These are phyloP conservation scores for Exophiala spinifera DNA, from an alignment of 2,329 filamentous ascomycete genomes.

Conservation along the genomic window DNA sequence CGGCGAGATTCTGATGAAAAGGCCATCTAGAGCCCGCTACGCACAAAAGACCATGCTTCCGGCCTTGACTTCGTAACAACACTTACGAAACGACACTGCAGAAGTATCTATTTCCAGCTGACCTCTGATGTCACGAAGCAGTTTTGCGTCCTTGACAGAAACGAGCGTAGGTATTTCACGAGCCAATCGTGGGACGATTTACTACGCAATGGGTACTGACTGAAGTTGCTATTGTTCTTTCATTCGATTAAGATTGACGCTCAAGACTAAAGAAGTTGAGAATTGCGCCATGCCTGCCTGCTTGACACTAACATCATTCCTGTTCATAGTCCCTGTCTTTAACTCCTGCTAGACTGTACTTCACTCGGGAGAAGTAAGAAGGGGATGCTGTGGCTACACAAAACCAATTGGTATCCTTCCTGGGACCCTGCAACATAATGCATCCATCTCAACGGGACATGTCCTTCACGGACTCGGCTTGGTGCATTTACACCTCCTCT, in stretches of 20 bases:
- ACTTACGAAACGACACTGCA: no score
- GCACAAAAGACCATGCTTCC: no score
- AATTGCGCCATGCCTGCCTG: slow-evolving; percentile 85
- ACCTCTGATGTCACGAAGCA: no score
- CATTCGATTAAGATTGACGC: slow-evolving; percentile 47
- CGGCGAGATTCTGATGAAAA: no score
- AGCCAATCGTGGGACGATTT: neutral
- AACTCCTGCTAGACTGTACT: neutral
- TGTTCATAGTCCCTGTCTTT: slow-evolving; percentile 4
- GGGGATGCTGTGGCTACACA: slow-evolving; percentile 13
- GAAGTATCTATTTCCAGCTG: no score
- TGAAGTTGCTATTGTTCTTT: neutral
- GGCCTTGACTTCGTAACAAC: no score
- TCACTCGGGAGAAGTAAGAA: slow-evolving; percentile 10
- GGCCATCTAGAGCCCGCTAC: no score
- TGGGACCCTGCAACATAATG: slow-evolving; percentile 3
- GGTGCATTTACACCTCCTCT: slow-evolving; percentile 24
- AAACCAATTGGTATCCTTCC: slow-evolving; percentile 22
- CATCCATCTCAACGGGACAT: slow-evolving; percentile 3
- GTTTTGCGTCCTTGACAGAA: neutral
- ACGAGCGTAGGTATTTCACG: neutral
- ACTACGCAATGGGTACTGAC: neutral
- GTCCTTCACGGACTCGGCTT: neutral
- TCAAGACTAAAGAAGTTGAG: slow-evolving; percentile 96
- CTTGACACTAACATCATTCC: neutral